Evolutionary conservation across 2,329 filamentous ascomycete species (phyloP).

Genomic region (Aspergillus quadricinctus): DNA sequence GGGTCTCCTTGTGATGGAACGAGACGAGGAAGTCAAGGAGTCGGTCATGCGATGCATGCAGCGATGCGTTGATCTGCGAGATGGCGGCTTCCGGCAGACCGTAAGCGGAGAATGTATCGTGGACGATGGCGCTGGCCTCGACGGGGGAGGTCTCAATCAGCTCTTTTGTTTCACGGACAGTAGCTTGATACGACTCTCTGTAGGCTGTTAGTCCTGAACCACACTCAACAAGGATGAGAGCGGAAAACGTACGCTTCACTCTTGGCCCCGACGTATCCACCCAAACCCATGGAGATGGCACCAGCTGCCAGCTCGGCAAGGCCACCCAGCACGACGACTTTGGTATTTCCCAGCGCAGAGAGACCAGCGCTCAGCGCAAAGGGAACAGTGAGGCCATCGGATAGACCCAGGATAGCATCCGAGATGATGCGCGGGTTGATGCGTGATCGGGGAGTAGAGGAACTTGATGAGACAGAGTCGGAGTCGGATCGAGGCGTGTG

Average conservation of each 20-base stretch:
- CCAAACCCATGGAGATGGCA: conserved; percentile 72
- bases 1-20: conserved; percentile 45
- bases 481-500: conserved; percentile 19
- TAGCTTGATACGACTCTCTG: conserved; percentile 44
- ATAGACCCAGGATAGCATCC: conserved; percentile 68
- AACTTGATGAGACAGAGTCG: conserved; percentile 18
- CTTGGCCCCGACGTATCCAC: conserved; percentile 63
- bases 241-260: conserved; percentile 44
- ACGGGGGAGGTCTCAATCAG: conserved; percentile 36
- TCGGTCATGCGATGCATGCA: conserved; percentile 35
- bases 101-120: conserved; percentile 39
- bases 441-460: conserved; percentile 25
- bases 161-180: conserved; percentile 40
- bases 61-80: conserved; percentile 31
- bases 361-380: conserved; percentile 74
- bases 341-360: conserved; percentile 56
- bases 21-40: conserved; percentile 46
- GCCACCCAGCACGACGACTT: conserved; percentile 66
- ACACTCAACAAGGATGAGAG: background rate
- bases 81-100: conserved; percentile 35
- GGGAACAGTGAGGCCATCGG: conserved; percentile 73
- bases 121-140: conserved; percentile 38
- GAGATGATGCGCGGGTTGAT: conserved; percentile 45
- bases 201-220: background rate
- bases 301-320: conserved; percentile 73